These are phyloP conservation scores for Microcyclosporella mali DNA, from an alignment of 2,329 filamentous ascomycete species.

Conservation along the genomic window DNA sequence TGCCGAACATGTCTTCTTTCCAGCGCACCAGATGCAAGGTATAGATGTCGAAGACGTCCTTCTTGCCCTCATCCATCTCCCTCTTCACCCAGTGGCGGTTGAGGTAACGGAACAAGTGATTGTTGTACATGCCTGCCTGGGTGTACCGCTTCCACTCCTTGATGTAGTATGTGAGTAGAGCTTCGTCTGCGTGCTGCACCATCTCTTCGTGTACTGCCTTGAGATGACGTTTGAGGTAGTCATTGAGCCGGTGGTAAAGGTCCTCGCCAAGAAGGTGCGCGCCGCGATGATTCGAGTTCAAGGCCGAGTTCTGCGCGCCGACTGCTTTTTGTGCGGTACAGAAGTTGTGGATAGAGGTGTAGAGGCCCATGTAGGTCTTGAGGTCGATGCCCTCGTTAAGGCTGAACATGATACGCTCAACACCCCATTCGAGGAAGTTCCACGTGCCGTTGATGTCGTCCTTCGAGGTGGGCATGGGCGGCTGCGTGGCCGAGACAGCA, in stretches of 20 bases:
- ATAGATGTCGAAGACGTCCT: conserved; percentile 96
- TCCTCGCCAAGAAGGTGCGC: conserved; percentile 94
- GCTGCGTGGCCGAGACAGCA: conserved; percentile 15
- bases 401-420: conserved; percentile 89
- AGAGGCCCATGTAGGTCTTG: conserved; percentile 94
- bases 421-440: conserved; percentile 80
- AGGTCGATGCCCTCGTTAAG: conserved; percentile 90
- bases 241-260: conserved; percentile 83
- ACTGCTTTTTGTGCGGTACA: conserved; percentile 96
- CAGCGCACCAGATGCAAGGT: conserved; percentile 93
- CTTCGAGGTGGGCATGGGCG: conserved; percentile 32
- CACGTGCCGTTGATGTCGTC: conserved; percentile 49
- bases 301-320: conserved; percentile 39
- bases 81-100: conserved; percentile 99
- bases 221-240: conserved; percentile 76
- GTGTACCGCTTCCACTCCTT: conserved; percentile 96
- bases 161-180: conserved; percentile 87
- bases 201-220: conserved; percentile 64
- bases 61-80: conserved; percentile 98
- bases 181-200: conserved; percentile 78
- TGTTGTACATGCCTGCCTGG: conserved; percentile 91
- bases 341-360: conserved; percentile 98
- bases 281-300: conserved; percentile 60
- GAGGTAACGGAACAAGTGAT: conserved; percentile 91
- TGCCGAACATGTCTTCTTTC: conserved; percentile 83